phyloP scores from a whole-genome alignment of 352 stramenopile species.

The Phytopythium delawarense region DNA sequence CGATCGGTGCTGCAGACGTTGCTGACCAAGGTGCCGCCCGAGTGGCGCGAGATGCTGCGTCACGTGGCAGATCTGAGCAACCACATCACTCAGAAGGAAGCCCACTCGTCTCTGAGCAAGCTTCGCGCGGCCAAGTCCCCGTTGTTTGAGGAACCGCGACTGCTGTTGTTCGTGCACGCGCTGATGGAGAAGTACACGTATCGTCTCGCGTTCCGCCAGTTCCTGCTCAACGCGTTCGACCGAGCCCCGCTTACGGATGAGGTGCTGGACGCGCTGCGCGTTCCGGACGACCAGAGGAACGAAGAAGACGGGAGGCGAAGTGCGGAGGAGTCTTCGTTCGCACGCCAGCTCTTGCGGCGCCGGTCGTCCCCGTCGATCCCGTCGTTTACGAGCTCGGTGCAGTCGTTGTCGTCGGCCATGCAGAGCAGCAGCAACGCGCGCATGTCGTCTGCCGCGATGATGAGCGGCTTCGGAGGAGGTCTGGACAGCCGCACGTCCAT shows the following conservation, averaged over 20 bases:
- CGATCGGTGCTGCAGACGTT: conserved; percentile 55
- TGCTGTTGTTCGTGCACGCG: conserved; percentile 79
- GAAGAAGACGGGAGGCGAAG: background rate
- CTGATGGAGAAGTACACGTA: conserved; percentile 86
- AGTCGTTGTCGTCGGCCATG: conserved; percentile 76
- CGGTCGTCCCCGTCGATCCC: conserved; percentile 84
- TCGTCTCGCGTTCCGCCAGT: conserved; percentile 76
- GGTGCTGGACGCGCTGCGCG: conserved; percentile 61
- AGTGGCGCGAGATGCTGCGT: conserved; percentile 77
- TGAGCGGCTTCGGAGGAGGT: conserved; percentile 13
- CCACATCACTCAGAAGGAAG: conserved; percentile 89
- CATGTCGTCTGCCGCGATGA: conserved; percentile 36
- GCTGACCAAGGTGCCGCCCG: conserved; percentile 58
- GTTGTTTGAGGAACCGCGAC: conserved; percentile 81
- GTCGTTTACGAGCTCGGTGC: conserved; percentile 81
- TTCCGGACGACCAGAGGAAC: conserved; percentile 28
- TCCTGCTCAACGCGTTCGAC: conserved; percentile 85
- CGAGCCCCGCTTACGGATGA: conserved; percentile 65
- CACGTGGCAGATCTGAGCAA: conserved; percentile 83
- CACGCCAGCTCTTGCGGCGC: conserved; percentile 52
- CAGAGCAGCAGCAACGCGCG: conserved; percentile 51
- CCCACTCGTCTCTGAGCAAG: conserved; percentile 82
- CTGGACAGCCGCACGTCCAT: conserved; percentile 44
- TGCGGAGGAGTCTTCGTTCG: conserved; percentile 13
- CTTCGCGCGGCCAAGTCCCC: conserved; percentile 58